These are phyloP conservation scores for Suhomyces maxii DNA, from an alignment of 1,139 yeast genomes.

Conservation along the genomic window DNA sequence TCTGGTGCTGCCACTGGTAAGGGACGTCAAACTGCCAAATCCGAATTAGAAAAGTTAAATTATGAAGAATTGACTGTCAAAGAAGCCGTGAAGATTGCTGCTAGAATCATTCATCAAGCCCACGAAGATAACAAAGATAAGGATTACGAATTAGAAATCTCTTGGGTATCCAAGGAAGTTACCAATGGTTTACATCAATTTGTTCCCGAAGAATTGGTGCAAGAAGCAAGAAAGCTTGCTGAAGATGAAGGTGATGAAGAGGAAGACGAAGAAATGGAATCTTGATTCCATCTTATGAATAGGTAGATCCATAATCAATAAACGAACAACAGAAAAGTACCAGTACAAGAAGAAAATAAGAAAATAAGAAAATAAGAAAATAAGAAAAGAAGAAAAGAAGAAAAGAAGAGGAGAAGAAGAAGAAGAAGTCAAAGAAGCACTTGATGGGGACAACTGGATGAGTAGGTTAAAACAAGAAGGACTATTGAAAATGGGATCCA, in stretches of 20 bases:
- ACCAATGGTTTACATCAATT: constrained; percentile 80
- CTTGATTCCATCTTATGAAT: neutral
- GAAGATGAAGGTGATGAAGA: constrained; percentile 80
- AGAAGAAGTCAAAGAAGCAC: no score
- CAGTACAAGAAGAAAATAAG: neutral
- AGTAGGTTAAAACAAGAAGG: no score
- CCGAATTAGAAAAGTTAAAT: constrained; percentile 90
- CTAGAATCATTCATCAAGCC: constrained; percentile 86
- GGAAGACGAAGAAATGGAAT: constrained; percentile 48
- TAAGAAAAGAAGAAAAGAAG: neutral
- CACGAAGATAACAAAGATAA: constrained; percentile 98
- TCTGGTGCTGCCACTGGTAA: constrained; percentile 97
- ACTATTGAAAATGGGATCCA: no score
- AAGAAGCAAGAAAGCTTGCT: constrained; percentile 81
- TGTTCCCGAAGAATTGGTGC: constrained; percentile 74
- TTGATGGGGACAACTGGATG: no score
- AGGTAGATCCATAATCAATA: neutral
- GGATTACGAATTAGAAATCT: constrained; percentile 91
- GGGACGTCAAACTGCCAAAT: constrained; percentile 95
- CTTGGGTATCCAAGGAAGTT: constrained; percentile 75
- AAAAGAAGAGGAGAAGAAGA: no score
- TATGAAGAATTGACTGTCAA: constrained; percentile 64
- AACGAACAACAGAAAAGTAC: neutral
- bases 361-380: neutral
- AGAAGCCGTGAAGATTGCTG: constrained; percentile 92